Base-by-base conservation (phyloP, 495 filamentous ascomycete genomes). In the Hamigera avellanea region DNA sequence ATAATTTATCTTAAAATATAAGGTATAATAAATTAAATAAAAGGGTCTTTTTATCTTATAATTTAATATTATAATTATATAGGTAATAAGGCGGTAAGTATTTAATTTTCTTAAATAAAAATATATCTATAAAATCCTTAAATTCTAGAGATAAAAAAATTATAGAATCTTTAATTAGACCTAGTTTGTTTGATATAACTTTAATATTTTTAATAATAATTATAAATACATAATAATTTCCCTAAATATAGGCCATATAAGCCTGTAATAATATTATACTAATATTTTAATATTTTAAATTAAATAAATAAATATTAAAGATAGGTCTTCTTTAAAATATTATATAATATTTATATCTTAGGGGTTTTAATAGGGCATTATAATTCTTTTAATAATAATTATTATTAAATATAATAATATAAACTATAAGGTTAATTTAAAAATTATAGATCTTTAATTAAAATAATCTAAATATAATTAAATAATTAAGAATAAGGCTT, bases 41-140 rank as follows among this genome's bases (percentile, higher is more conserved):
- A 12, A 26, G 25, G 6, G 25, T 26, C 25, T 26, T 26, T 12
- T 12, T 26, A 26, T 26, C 25, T 26, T 6, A 12, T 26, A 26
- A 17, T 16, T 33, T 33, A 16, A 33, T 33, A 33, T 33, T 16
- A 33, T 33, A 16, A 17, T 33, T 17, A 33, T 33, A 33, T 16
- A 17, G 31, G 12, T 17, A 17, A 16, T 33, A 16, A 9, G 31
- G 31, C 18, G 31, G 14, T 16, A 33, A 16, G 31, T 17, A 16
- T 16, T 33, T 17, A 33, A 16, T 17, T 16, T 33, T 17, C 16
- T 33, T 33, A 17, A 17, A 12, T 16, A 12, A 33, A 17, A 33
- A 33, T 9, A 33, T 17, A 33, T 33, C 12, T 9, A 17, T 17
- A 33, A 16, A 33, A 12, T 33, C 31, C 18, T 33, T 13, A 17